Evolutionary conservation across 768 basidiomycete species (phyloP).

Genomic region (Leccinum pellstonianum): DNA sequence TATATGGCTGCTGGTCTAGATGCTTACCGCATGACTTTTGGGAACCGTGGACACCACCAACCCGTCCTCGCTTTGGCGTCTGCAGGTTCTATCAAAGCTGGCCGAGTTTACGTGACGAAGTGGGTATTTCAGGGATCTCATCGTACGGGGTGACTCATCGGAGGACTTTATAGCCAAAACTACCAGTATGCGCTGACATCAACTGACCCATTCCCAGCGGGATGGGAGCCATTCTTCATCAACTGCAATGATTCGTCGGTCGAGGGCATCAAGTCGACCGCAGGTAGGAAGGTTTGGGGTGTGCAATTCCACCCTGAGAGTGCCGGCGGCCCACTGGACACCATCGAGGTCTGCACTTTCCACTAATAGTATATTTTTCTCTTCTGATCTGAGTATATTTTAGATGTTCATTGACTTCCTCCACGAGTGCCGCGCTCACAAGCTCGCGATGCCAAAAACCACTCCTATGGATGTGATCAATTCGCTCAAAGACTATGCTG

Average conservation of each 20-base stretch:
- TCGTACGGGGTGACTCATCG: too few species aligned
- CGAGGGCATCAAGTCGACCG: slow-evolving; percentile 88
- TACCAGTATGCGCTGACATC: slow-evolving; percentile 97
- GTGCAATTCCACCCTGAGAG: slow-evolving; percentile 99
- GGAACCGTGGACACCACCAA: too few species aligned
- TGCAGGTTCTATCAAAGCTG: slow-evolving; percentile 26
- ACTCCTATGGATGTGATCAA: slow-evolving; percentile 15
- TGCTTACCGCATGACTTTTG: too few species aligned
- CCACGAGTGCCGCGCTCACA: slow-evolving; percentile 68
- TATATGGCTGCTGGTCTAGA: too few species aligned
- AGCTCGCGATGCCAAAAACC: slow-evolving; percentile 33
- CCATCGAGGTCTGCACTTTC: slow-evolving; percentile 56
- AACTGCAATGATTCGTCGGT: slow-evolving; percentile 80
- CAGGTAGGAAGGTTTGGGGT: slow-evolving; percentile 90
- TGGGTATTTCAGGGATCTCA: too few species aligned
- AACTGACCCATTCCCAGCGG: slow-evolving; percentile 91
- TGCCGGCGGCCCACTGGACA: slow-evolving; percentile 96
- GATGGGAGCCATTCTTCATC: slow-evolving; percentile 99
- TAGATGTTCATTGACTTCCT: slow-evolving; percentile 97
- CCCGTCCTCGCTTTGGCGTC: too few species aligned
- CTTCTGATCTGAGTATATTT: slow-evolving; percentile 1
- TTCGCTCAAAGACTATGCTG: slow-evolving; percentile 21
- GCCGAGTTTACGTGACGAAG: too few species aligned
- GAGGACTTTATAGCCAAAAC: slow-evolving; percentile 40
- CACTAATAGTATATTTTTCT: neutral